Base-by-base conservation (phyloP, 1,139 yeast species). In the Scheffersomyces illinoinensis region DNA sequence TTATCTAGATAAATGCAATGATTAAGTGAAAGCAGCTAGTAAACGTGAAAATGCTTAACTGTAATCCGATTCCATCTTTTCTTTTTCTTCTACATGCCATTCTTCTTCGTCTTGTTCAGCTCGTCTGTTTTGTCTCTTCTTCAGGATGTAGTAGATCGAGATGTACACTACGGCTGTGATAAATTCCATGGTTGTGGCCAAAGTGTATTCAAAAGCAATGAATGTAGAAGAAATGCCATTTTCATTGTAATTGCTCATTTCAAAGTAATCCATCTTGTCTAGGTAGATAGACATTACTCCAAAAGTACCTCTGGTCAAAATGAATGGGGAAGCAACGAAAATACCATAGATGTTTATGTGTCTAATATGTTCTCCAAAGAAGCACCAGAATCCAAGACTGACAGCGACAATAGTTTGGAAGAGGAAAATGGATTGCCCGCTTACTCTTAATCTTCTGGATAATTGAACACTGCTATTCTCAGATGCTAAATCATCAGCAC, bases 151-250 rank as follows among this genome's bases (percentile, higher is more conserved):
- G 59, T 64, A 69, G 21, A 59, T 62, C 12, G 66, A 59, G 47
- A 73, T 60, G 56, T 71, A 67, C 17, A 67, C 52, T 17, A 63
- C 57, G 0, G 75, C 77, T 18, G 72, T 63, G 7, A 76, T 58
- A 55, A 74, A 76, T 60, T 77, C 81, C 79, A 74, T 77, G 17
- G 76, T 66, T 2, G 78, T 73, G 3, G 76, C 72, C 63, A 78
- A 66, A 14, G 71, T 71, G 57, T 77, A 76, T 62, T 78, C 82
- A 57, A 67, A 75, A 8, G 70, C 65, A 5, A 76, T 70, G 58
- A 76, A 69, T 17, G 61, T 52, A 12, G 63, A 51, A 23, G 66
- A 64, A n/a, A 69, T 60, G 0, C 72, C 73, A 8, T 54, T 58
- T 17, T 55, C 59, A 5, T 65, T 57, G 60, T 77, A 77, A 63